Base-by-base conservation (phyloP, 1,284 basidiomycete species). In the Pulchroboletus neoregius region DNA sequence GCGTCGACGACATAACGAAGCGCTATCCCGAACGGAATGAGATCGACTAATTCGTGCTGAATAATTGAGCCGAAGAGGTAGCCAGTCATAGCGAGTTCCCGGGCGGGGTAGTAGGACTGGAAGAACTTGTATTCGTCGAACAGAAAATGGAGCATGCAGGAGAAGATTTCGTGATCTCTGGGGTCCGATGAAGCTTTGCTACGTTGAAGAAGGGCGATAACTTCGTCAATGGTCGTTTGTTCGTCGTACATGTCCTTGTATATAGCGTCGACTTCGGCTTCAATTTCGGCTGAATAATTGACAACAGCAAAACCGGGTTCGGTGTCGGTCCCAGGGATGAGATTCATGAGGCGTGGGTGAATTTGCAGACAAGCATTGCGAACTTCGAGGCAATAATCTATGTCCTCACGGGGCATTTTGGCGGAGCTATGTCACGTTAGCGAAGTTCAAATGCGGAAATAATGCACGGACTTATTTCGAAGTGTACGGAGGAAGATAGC, bases 51-150 rank as follows among this genome's bases (percentile, higher is more conserved):
- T 60, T 93, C 84, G 61, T 89, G 84, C 63, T 97, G 92, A 58
- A 99, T 96, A 57, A 99, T 80, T 18, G 93, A 94, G 34, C 96
- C 96, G 59, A 99, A 99, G 28, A 99, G 80, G 60, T 93, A 89
- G 40, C 91, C 96, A 1, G 96, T 99, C 84, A 99, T 94, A 36
- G 87, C 84, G 39, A 99, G 79, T 71, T 99, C 94, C 52, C 93
- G 90, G 24, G 90, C 79, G 12, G 96, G 96, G 63, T 99, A 95
- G 65, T 80, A 93, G 43, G 91, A 89, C 65, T 96, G 92, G 81
- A 99, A 97, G 76, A 97, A 99, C 64, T 94, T 94, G 81, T 97
- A 97, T 74, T 99, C 96, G 80, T 99, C 96, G 69, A 99, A 99
- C 45, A 99, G 82, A 72, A 97, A 96, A 72, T 98, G 94, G 43